Conservation (phyloP, 371 early-diverging fungal genomes). For the Dinochytrium kinnereticum region DNA sequence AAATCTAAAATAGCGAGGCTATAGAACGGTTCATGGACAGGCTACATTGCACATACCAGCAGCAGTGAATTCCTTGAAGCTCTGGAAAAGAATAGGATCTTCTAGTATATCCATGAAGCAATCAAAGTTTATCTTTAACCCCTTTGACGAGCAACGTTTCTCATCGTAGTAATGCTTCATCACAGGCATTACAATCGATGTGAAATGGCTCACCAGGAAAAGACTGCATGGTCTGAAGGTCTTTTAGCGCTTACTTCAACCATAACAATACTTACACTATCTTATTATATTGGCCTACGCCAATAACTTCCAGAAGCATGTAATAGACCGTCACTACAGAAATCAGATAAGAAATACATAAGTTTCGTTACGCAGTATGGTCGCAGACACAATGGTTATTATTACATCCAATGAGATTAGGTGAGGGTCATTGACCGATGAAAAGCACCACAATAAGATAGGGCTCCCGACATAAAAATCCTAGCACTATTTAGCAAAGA, state of each 20-base stretch:
- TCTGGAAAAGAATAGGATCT: conserved; percentile 14
- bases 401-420: neutral
- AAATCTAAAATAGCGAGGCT: conserved; percentile 16
- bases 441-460: neutral
- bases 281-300: too few species aligned
- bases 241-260: too few species aligned
- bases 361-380: neutral
- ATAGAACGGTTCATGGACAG: too few species aligned
- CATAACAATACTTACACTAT: too few species aligned
- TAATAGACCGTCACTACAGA: too few species aligned
- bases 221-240: neutral
- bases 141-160: neutral
- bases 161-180: neutral
- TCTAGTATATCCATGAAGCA: conserved; percentile 20
- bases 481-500: neutral
- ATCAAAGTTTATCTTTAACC: conserved; percentile 6
- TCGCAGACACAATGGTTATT: conserved; percentile 1
- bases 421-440: neutral
- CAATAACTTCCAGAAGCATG: too few species aligned
- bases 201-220: conserved; percentile 18
- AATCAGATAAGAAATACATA: too few species aligned
- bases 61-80: conserved; percentile 25
- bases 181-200: conserved; percentile 6
- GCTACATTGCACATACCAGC: neutral
- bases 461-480: neutral